Evolutionary conservation across 129 eudicot species (phyloP).

Genomic region (Arctium minus): DNA sequence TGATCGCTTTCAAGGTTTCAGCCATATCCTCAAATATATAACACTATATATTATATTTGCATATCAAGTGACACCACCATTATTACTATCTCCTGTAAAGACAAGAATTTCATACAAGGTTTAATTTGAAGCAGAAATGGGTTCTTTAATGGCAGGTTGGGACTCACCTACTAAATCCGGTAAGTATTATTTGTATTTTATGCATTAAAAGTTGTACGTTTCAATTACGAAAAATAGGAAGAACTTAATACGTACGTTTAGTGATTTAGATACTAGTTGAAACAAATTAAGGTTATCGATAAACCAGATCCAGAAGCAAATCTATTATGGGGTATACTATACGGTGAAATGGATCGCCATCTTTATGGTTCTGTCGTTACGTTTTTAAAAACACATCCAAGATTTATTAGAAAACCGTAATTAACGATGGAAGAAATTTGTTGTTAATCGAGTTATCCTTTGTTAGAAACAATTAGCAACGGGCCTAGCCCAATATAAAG

Average conservation of each 20-base stretch:
- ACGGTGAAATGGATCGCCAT: background rate
- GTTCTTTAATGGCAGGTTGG: constrained; percentile 88
- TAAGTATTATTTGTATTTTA: background rate
- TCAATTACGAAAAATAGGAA: background rate
- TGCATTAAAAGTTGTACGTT: background rate
- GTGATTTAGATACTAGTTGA: background rate
- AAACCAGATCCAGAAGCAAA: background rate
- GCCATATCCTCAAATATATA: constrained; percentile 19
- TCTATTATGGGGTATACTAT: background rate
- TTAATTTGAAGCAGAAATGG: constrained; percentile 39
- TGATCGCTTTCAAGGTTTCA: constrained; percentile 13
- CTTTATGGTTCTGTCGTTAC: too few relatives aligned
- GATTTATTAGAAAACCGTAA: too few relatives aligned
- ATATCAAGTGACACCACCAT: background rate
- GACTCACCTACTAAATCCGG: constrained; percentile 51
- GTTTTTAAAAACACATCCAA: too few relatives aligned
- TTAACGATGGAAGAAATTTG: too few relatives aligned
- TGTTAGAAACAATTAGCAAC: too few relatives aligned
- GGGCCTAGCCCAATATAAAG: too few relatives aligned
- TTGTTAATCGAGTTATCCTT: too few relatives aligned
- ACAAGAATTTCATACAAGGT: background rate
- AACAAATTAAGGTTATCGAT: background rate
- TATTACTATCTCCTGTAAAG: background rate
- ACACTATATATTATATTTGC: background rate
- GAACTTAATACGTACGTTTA: background rate